Evolutionary conservation across 768 basidiomycete species (phyloP), one percentile per base, ranked within the genome.

Genomic region (Collybia sordida): DNA sequence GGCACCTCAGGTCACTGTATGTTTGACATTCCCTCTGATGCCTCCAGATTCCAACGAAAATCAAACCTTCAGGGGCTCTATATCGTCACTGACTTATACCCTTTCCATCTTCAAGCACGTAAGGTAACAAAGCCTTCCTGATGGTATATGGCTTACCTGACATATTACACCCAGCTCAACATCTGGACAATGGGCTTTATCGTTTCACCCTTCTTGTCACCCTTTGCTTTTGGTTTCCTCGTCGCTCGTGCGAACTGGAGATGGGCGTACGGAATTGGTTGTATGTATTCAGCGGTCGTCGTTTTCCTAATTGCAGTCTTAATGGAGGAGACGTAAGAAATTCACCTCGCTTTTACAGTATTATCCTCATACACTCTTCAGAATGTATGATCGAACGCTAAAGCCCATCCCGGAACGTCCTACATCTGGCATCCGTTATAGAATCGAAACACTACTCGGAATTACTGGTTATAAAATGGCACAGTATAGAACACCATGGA

Each of bases 111-210:
- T 0, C 80, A 82, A 63, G 78, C 78, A 6, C 69, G 77, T 17
- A 81, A 78, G 68, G 73, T 80, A 38, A 47, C 18, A 14, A 9
- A 15, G 5, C 15, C 3, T 11, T 6, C 11, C 23, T 42, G 17
- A 17, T 3, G 6, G 31, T 27, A 21, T 1, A 8, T 15, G n/a
- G n/a, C n/a, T 18, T 23, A 38, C 18, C 45, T 51, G 11, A 42
- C 34, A 4, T 4, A 14, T 3, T 15, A 12, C 21, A 14, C n/a
- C n/a, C 51, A 85, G 82, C 72, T 87, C 28, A 85, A 84, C 55
- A 65, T 83, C 43, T 86, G 85, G 86, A 86, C 85, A 3, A 81
- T 88, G 77, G 86, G 84, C 1, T 85, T 87, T 67, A 77, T 88
- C 58, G 62, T 85, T 22, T 83, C 83, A 12, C 83, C 80, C 8